Base-by-base conservation (phyloP, 1,284 basidiomycete species). In the Cryptococcus sp. region DNA sequence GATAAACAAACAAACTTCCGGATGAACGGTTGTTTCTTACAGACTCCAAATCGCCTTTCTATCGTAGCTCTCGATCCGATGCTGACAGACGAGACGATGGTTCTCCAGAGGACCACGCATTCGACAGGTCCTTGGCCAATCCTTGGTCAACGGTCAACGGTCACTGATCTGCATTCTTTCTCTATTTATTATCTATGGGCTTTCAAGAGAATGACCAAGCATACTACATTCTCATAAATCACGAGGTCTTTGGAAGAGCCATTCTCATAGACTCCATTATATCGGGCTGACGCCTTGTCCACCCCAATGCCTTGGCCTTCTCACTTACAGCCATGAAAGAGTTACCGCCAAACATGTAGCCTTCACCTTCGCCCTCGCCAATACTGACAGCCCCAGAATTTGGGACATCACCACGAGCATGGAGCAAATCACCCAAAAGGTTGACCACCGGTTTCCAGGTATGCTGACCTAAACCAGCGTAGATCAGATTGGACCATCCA, bases 401-500 rank as follows among this genome's bases (percentile, higher is more conserved):
- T 5, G 44, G 15, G 43, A 58, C 55, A 30, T 62, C 60, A 7
- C 60, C 60, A 6, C 60, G 44, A 13, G 60, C 55, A 30, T 55
- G 34, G 4, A 62, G 50, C 3, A 32, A 52, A 37, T 62, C 58
- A 4, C 60, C 58, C 7, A 62, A 31, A 5, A 62, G 49, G 4
- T 34, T 47, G 53, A 62, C 46, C 50, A 62, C 48, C 7, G 60
- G 60, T 7, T 37, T 48, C 60, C 60, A 62, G n/a, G 56, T 53
- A 47, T 60, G 58, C n/a, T 55, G 52, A 32, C 51, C 38, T 10
- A 41, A n/a, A 41, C 38, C 38, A 41, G 52, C 58, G 50, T 62
- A 62, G 33, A 62, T 62, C 32, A 59, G 58, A 44, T 62, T 62
- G 38, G 58, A 59, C 60, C 60, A 62, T n/a, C 60, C 60, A 49